Evolutionary conservation across 176 grass and related monocot genomes (phyloP), one percentile per base, ranked within the genome.

Genomic region (Avena eriantha): DNA sequence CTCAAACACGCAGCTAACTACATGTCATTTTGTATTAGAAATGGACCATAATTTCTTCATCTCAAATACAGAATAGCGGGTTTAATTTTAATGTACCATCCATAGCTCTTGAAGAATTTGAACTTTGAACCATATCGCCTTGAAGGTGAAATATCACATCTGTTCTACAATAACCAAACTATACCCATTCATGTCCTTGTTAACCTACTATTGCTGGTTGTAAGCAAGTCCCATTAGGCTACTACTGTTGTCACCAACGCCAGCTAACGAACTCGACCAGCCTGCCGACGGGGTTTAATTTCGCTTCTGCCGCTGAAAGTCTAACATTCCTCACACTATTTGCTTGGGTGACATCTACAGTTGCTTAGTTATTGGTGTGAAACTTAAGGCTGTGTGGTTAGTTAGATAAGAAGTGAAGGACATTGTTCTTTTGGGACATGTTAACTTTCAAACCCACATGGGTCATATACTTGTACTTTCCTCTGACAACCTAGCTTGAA

Each of bases 81-180:
- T 43, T 51, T 77, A 70, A 24, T 69, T 66, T 35, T 76, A 55
- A 29, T 22, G 10, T 73, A 41, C n/a, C 69, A 60, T 85, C 56
- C 16, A 31, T 84, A 18, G 54, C 43, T 53, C 53, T 81, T 64
- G 50, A 34, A 77, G 71, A 46, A 89, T 55, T 49, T 5, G 23
- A 55, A 83, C 1, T 23, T 67, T 18, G 18, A 74, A 48, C 45
- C 58, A 53, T 76, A 69, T 22, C 39, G n/a, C 21, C 7, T 16
- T 29, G 57, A 41, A 58, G 10, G 73, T 79, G 64, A 50, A 89
- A 84, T 68, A 84, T 35, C 36, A 33, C 43, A 54, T 69, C 9
- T 35, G 35, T 67, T 36, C 33, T 68, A 15, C 23, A 35, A 57
- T 36, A 6, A 14, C 50, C 4, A 77, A 21, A 49, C 69, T 86